Evolutionary conservation across 2,329 filamentous ascomycete species (phyloP).

Genomic region (Paramyrothecium sp.): DNA sequence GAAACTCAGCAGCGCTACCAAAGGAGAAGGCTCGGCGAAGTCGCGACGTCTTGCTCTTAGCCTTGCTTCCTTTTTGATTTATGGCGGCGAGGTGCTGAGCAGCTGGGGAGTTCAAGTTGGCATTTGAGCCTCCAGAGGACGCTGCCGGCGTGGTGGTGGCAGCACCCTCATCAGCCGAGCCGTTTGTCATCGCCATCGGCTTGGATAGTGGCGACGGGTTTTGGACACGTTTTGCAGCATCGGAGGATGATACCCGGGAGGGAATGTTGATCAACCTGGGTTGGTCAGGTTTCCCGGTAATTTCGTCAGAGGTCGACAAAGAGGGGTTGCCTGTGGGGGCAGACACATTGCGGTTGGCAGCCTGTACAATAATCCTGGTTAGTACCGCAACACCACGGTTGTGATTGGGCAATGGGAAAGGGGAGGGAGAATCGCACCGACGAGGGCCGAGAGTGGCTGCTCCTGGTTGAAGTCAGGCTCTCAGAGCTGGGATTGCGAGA

Average conservation of each 20-base stretch:
- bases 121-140: slow-evolving; percentile 15
- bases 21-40: slow-evolving; percentile 93
- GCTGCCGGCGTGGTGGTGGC: slow-evolving; percentile 24
- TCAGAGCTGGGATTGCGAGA: slow-evolving; percentile 61
- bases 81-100: slow-evolving; percentile 84
- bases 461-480: slow-evolving; percentile 59
- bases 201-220: slow-evolving; percentile 75
- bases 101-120: slow-evolving; percentile 63
- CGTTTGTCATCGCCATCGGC: slow-evolving; percentile 62
- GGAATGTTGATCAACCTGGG: slow-evolving; percentile 57
- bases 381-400: slow-evolving; percentile 36
- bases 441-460: slow-evolving; percentile 58
- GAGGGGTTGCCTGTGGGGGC: slow-evolving; percentile 54
- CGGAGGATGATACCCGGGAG: slow-evolving; percentile 61
- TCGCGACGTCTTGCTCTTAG: slow-evolving; percentile 82
- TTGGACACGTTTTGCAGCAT: slow-evolving; percentile 62
- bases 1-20: slow-evolving; percentile 88
- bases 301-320: slow-evolving; percentile 46
- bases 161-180: slow-evolving; percentile 42
- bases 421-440: slow-evolving; percentile 56
- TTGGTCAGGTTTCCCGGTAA: slow-evolving; percentile 49
- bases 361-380: slow-evolving; percentile 50
- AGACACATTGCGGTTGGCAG: slow-evolving; percentile 57
- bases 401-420: slow-evolving; percentile 44
- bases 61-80: slow-evolving; percentile 73